phyloP scores from a whole-genome alignment of 495 filamentous ascomycete species.

The Trichoderma reesei region DNA sequence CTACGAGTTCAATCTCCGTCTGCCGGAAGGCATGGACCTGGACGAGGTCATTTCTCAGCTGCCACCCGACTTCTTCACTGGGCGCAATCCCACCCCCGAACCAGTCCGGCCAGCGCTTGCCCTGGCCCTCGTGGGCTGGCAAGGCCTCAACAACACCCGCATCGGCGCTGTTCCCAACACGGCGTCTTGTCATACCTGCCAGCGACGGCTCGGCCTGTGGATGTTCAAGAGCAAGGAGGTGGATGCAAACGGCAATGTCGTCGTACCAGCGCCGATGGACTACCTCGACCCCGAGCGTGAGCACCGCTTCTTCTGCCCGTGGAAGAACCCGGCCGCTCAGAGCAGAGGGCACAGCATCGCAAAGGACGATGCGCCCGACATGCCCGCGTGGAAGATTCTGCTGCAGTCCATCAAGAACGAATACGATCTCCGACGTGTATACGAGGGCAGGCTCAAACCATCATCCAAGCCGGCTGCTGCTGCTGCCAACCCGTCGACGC shows the following conservation, averaged over 20 bases:
- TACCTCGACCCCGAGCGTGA: slow-evolving; percentile 57
- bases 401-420: slow-evolving; percentile 36
- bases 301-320: slow-evolving; percentile 76
- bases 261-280: slow-evolving; percentile 49
- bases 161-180: slow-evolving; percentile 49
- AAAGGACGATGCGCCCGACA: slow-evolving; percentile 17
- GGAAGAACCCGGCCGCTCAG: slow-evolving; percentile 56
- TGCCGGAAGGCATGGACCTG: slow-evolving; percentile 35
- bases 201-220: slow-evolving; percentile 86
- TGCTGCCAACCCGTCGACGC: neutral
- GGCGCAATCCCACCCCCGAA: slow-evolving; percentile 12
- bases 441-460: slow-evolving; percentile 10
- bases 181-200: slow-evolving; percentile 73
- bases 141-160: slow-evolving; percentile 53
- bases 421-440: slow-evolving; percentile 26
- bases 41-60: slow-evolving; percentile 41
- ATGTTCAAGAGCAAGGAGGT: slow-evolving; percentile 64
- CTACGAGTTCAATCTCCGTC: slow-evolving; percentile 41
- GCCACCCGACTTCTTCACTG: slow-evolving; percentile 35
- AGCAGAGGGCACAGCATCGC: slow-evolving; percentile 27
- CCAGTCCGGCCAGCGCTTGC: slow-evolving; percentile 59
- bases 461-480: slow-evolving; percentile 19
- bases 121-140: slow-evolving; percentile 82
- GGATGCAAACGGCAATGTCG: slow-evolving; percentile 35
- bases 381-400: slow-evolving; percentile 37